Evolutionary conservation across 495 filamentous ascomycete species (phyloP).

Genomic region (Chaetomium cochliodes): DNA sequence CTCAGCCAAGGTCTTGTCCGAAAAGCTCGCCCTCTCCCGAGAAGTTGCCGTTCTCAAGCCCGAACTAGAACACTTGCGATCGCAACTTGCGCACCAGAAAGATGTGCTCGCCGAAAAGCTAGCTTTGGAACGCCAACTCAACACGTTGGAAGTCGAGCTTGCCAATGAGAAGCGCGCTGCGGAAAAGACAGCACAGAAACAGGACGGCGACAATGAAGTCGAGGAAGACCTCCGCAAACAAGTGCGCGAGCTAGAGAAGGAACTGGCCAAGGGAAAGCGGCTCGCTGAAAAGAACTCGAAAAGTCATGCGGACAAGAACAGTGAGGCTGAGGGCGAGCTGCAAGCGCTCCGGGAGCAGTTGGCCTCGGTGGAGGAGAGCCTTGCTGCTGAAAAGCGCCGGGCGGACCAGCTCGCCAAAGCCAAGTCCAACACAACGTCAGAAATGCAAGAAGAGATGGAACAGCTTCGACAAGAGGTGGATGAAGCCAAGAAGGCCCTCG

Average conservation of each 20-base stretch:
- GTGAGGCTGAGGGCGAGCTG: slow-evolving; percentile 39
- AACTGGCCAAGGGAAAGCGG: slow-evolving; percentile 52
- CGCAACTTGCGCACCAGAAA: slow-evolving; percentile 65
- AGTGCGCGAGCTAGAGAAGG: slow-evolving; percentile 50
- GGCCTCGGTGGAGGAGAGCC: slow-evolving; percentile 26
- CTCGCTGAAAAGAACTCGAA: slow-evolving; percentile 35
- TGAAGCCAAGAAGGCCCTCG: slow-evolving; percentile 45
- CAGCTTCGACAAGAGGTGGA: slow-evolving; percentile 51
- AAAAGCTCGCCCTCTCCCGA: slow-evolving; percentile 71
- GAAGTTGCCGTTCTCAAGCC: slow-evolving; percentile 69
- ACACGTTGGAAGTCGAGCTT: slow-evolving; percentile 71
- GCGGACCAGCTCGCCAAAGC: slow-evolving; percentile 34
- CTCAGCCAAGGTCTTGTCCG: slow-evolving; percentile 67
- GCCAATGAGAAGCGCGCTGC: slow-evolving; percentile 71
- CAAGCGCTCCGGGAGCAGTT: slow-evolving; percentile 34
- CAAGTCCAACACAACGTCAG: slow-evolving; percentile 29
- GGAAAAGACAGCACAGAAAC: slow-evolving; percentile 58
- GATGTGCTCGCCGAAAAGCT: slow-evolving; percentile 70
- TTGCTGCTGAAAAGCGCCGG: slow-evolving; percentile 41
- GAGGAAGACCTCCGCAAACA: slow-evolving; percentile 49
- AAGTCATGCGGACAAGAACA: slow-evolving; percentile 31
- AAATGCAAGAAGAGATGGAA: slow-evolving; percentile 41
- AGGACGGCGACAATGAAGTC: slow-evolving; percentile 40
- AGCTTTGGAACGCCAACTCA: slow-evolving; percentile 69
- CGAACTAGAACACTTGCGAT: slow-evolving; percentile 74